These are phyloP conservation scores for Craterostigma plantagineum DNA, from an alignment of 257 asterid species.

Conservation along the genomic window DNA sequence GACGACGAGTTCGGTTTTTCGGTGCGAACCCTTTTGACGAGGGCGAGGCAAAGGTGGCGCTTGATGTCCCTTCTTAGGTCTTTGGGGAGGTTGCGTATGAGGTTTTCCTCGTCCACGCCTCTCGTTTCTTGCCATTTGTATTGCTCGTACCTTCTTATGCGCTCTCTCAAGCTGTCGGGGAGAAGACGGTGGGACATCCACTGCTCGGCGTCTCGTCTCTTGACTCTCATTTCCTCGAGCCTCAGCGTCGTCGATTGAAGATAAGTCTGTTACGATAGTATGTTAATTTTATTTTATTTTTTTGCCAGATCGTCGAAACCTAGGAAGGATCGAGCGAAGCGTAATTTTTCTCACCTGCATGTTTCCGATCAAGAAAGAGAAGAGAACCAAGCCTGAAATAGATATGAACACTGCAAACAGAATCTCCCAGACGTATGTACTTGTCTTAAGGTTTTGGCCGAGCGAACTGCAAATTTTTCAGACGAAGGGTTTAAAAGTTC, in stretches of 20 bases:
- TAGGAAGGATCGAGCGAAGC: neutral
- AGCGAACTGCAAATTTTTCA: slow-evolving; percentile 72
- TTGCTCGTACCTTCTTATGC: slow-evolving; percentile 84
- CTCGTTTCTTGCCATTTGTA: slow-evolving; percentile 96
- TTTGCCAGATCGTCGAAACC: neutral
- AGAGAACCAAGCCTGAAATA: slow-evolving; percentile 86
- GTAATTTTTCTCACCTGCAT: slow-evolving; percentile 95
- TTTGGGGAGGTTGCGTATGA: slow-evolving; percentile 73
- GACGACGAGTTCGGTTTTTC: too few species aligned
- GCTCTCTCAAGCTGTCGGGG: slow-evolving; percentile 64
- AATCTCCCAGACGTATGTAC: slow-evolving; percentile 86
- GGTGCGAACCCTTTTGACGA: slow-evolving; percentile 77
- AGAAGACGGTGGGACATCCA: slow-evolving; percentile 97
- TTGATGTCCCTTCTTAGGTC: slow-evolving; percentile 94
- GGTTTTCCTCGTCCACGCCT: slow-evolving; percentile 89
- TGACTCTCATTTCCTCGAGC: slow-evolving; percentile 95
- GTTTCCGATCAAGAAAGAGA: slow-evolving; percentile 87
- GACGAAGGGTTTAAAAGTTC: slow-evolving; percentile 9
- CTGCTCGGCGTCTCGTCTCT: slow-evolving; percentile 94
- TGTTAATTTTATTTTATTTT: too few species aligned
- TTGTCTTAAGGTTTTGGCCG: slow-evolving; percentile 90
- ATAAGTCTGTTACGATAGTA: slow-evolving; percentile 57
- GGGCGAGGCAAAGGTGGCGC: slow-evolving; percentile 83
- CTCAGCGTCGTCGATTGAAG: slow-evolving; percentile 85
- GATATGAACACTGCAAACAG: slow-evolving; percentile 90